Evolutionary conservation across 2,329 filamentous ascomycete species (phyloP), one percentile per base, ranked within the genome.

Genomic region (Neurospora sp.): DNA sequence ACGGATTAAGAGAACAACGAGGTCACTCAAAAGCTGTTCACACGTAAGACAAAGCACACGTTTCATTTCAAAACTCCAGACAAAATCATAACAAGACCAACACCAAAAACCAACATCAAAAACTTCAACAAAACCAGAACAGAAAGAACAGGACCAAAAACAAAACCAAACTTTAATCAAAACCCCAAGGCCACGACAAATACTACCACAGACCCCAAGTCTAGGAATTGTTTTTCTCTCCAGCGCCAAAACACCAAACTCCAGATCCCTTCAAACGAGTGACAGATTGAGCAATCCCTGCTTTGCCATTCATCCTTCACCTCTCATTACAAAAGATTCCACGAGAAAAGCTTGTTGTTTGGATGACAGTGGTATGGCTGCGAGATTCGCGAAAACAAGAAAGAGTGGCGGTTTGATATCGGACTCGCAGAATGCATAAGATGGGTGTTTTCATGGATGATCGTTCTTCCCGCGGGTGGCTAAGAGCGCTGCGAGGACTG

Each of bases 401-500:
- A 52, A 52, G 19, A 13, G 19, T 52, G 19, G 46, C 46, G 46
- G 19, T 13, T 13, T 52, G 46, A 52, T 23, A 52, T 28, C 10
- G 10, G 19, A 13, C 19, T 15, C 19, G 5, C 46, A 52, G 46
- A 52, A 52, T 52, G 46, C 19, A 52, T 15, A 13, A 58, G 23
- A 58, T 58, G 46, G 46, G 23, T 58, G 46, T 58, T 38, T 19
- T 38, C 66, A 38, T 39, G 17, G 28, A 33, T 17, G 52, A 68
- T 42, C 28, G 11, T 19, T 68, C 23, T 68, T 68, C 36, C 33
- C 52, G 33, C 46, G 62, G 38, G 2, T 67, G 11, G 40, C 62
- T 17, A 69, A 11, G 23, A 71, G 39, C 1, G 70, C 69, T n/a
- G 71, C 36, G 10, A 69, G 19, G 9, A 70, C 62, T 3, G 67